Base-by-base conservation (phyloP, 1,284 basidiomycete genomes). In the Phenoliferia sp. region DNA sequence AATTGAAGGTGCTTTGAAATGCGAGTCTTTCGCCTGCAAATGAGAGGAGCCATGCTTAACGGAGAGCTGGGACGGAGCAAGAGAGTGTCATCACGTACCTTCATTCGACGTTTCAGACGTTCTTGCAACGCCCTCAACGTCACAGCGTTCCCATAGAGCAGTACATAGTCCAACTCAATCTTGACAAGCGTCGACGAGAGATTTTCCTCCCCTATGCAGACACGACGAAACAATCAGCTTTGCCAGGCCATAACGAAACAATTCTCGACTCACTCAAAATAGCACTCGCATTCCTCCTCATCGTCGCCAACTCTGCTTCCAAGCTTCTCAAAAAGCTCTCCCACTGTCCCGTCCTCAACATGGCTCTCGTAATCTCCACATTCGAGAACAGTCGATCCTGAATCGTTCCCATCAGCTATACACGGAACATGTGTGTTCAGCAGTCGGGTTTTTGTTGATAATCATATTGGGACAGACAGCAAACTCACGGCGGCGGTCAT, bases 111-210 rank as follows among this genome's bases (percentile, higher is more conserved):
- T 2, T 68, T 57, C 12, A 73, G 36, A 1, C 71, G 62, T 26
- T 73, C 71, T n/a, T 73, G 71, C 48, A 73, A 31, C 0, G 71
- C 71, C 12, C 71, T 64, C 2, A 73, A 59, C 0, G 71, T 66
- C 33, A 73, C 68, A 2, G 71, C 71, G 52, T 70, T 70, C 12
- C 71, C 71, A 62, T 73, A 73, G 2, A 73, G 59, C 2, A 64
- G 66, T 9, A 67, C 59, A 29, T 73, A 73, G 3, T 67, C 64
- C 59, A 73, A 67, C 52, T 73, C 71, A 50, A 73, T 73, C 56
- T 69, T 59, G 4, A 73, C 56, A 15, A 73, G 56, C 0, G 71
- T 73, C 50, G 71, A 64, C 31, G 69, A 59, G 63, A 73, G 62
- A 58, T 66, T 70, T 28, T 61, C 67, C 61, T 68, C 57, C 56